Conservation (phyloP, 352 stramenopile genomes). For the Pythium myriotylum region DNA sequence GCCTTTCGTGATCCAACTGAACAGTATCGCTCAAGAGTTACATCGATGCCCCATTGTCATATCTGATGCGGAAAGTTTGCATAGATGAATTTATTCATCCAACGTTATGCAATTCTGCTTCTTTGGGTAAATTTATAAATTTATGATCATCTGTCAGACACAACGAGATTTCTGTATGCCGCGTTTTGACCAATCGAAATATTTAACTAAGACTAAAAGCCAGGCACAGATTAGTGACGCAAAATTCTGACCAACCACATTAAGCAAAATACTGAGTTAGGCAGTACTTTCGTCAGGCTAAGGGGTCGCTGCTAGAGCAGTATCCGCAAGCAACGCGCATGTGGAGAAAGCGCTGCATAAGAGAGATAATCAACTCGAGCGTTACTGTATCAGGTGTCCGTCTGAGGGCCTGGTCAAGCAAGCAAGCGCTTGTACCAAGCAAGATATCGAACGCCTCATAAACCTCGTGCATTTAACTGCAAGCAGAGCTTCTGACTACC, state of each 20-base stretch:
- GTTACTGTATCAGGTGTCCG: constrained; percentile 12
- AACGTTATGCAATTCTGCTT: too few species aligned
- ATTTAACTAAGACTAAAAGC: too few species aligned
- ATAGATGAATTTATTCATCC: too few species aligned
- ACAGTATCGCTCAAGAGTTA: too few species aligned
- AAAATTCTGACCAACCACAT: constrained; percentile 2
- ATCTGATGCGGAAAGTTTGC: too few species aligned
- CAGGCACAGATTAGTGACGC: too few species aligned
- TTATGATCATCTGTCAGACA: too few species aligned
- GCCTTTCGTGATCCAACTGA: too few species aligned
- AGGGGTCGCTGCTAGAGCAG: constrained; percentile 7
- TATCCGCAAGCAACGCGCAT: constrained; percentile 12
- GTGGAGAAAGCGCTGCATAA: constrained; percentile 11
- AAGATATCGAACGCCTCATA: constrained; percentile 23
- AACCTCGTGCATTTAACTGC: constrained; percentile 28
- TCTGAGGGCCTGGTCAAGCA: constrained; percentile 30
- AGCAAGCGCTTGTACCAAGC: constrained; percentile 35
- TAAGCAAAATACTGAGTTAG: constrained; percentile 11
- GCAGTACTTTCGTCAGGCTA: constrained; percentile 20
- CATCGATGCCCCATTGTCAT: too few species aligned
- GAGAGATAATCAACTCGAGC: constrained; percentile 7
- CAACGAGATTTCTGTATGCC: too few species aligned
- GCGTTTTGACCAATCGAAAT: too few species aligned
- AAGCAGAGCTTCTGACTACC: constrained; percentile 25
- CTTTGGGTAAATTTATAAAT: too few species aligned